Base-by-base conservation (phyloP, 2,329 filamentous ascomycete species). In the Calonectria multiphialidica region DNA sequence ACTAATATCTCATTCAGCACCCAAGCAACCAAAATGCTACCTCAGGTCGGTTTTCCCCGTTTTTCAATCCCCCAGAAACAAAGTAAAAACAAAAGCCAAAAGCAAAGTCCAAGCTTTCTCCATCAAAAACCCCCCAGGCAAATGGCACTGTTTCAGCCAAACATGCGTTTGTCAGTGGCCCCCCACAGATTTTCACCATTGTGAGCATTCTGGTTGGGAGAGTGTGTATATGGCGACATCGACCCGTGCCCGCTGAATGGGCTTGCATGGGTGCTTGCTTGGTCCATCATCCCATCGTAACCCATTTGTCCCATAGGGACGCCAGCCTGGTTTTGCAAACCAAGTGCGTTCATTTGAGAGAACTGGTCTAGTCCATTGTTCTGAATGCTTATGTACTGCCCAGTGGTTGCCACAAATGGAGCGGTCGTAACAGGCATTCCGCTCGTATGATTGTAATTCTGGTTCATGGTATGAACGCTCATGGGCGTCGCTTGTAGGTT, bases 211-310 rank as follows among this genome's bases (percentile, higher is more conserved):
- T 79, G 72, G 50, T 82, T 81, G 40, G 83, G 82, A 37, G 83
- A 84, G 61, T 80, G 79, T 23, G 80, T 77, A 71, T 82, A 85
- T 10, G 81, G 81, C 37, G 83, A 84, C 33, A 78, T 70, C 5
- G 82, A 82, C 47, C 82, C 83, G 50, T 84, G 82, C 7, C 81
- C 83, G 57, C 81, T 82, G 50, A 82, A 85, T 5, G 83, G 82
- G 70, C 82, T 84, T n/a, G 78, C 80, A 65, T 82, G 80, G 15
- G 78, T 79, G 55, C 80, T 83, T 35, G 79, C 79, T n/a, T 80
- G 77, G 42, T 80, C 78, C 67, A 83, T 77, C 63, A 82, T 80
- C 40, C 77, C 73, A 12, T 81, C 81, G 65, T 82, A 83, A 16
- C 72, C 75, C 74, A 84, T 72, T 42, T 80, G 81, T 15, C 77